Base-by-base conservation (phyloP, 345 rosid genomes). In the Erysimum cheiranthoides region DNA sequence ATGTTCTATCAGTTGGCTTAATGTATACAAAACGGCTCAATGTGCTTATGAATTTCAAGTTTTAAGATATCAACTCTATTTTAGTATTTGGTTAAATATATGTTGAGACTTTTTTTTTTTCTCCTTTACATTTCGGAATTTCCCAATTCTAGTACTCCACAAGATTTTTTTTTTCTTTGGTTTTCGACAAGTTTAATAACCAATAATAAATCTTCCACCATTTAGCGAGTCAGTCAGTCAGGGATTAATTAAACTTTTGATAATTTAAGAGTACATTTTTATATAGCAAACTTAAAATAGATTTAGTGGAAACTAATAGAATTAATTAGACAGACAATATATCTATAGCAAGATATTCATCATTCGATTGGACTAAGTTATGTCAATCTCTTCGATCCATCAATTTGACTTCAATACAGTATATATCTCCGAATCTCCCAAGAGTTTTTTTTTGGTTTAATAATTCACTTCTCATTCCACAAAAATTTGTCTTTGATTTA, bases 41-140 rank as follows among this genome's bases (percentile, higher is more conserved):
- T 28, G 14, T 61, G 60, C 14, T 50, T 50, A 16, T 61, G 38
- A 35, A 13, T 35, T 64, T 66, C 71, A 67, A 35, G 61, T 36
- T 51, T 51, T 36, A 51, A 25, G 8, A 30, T 9, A 60, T 62
- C 12, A 66, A 70, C 14, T 57, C 14, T 28, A 4, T 71, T 16
- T 21, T 58, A 10, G 12, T 43, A 18, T 56, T 42, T 42, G 64
- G 28, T 25, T 25, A 50, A 50, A 43, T 50, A 30, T 61, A 38
- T 11, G 38, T 72, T 38, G 61, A 72, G 52, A 27, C 17, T 30
- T 61, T 27, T 51, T 50, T 50, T 61, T 61, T 21, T 21, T 21
- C 25, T 21, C 25, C 25, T 1, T 21, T 11, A 16, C 51, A 38
- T 5, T 27, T 18, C 6, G 47, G 40, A 21, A 53, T 52, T 39